Percentiles rank a stretch among this genome's conserved stretches.
These are phyloP conservation scores for Epichloe gansuensis DNA, from an alignment of 2,329 filamentous ascomycete genomes.

Conservation along the genomic window DNA sequence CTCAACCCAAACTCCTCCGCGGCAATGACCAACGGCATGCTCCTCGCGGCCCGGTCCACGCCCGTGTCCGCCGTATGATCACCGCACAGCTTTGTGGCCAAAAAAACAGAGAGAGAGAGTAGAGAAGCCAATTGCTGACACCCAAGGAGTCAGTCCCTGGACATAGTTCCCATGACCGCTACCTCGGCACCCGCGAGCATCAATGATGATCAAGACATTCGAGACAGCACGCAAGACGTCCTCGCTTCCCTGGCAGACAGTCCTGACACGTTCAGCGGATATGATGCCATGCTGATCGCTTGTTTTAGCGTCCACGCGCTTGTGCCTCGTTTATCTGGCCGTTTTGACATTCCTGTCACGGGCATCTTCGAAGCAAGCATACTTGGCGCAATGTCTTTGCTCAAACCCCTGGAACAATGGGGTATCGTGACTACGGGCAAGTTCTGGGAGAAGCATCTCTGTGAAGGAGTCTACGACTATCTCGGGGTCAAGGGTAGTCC, in stretches of 20 bases:
- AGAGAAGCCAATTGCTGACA: background rate
- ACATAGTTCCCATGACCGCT: slow-evolving; percentile 54
- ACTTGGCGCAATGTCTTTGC: slow-evolving; percentile 45
- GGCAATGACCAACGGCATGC: slow-evolving; percentile 58
- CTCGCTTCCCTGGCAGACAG: slow-evolving; percentile 37
- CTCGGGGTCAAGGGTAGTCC: slow-evolving; percentile 37
- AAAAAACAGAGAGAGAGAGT: background rate
- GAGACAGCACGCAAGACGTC: slow-evolving; percentile 49
- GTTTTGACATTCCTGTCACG: slow-evolving; percentile 14
- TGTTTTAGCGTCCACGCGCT: slow-evolving; percentile 82
- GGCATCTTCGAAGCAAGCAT: slow-evolving; percentile 87
- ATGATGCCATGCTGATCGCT: slow-evolving; percentile 73
- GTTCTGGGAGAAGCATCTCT: slow-evolving; percentile 68
- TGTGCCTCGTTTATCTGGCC: slow-evolving; percentile 42
- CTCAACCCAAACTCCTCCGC: slow-evolving; percentile 70
- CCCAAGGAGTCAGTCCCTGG: slow-evolving; percentile 32
- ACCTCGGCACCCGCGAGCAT: slow-evolving; percentile 61
- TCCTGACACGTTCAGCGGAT: slow-evolving; percentile 24
- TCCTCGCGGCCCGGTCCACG: slow-evolving; percentile 9
- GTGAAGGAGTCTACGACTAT: slow-evolving; percentile 49
- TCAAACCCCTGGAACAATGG: slow-evolving; percentile 40
- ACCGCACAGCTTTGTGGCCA: background rate
- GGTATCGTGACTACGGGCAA: slow-evolving; percentile 82
- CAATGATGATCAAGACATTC: slow-evolving; percentile 60
- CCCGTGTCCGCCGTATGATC: slow-evolving; percentile 17